Evolutionary conservation across 371 early-diverging fungal genomes (phyloP).

Genomic region (Apophysomyces ossiformis): DNA sequence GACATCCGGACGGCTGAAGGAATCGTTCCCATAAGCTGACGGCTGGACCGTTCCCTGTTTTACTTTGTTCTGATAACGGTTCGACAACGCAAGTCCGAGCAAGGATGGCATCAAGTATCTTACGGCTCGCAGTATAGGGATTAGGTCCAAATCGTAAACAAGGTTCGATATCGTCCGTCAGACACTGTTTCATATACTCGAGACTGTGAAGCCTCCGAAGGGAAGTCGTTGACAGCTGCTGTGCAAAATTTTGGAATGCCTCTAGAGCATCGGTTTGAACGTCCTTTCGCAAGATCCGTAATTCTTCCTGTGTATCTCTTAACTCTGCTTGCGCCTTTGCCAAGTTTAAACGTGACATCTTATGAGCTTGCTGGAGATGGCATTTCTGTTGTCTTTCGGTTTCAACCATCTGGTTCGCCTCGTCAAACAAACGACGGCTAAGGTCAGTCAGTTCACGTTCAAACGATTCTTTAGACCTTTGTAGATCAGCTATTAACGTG

Average conservation of each 20-base stretch:
- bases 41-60: neutral
- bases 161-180: slow-evolving; percentile 73
- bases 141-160: slow-evolving; percentile 73
- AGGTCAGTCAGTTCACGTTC: slow-evolving; percentile 82
- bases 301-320: slow-evolving; percentile 26
- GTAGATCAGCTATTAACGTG: slow-evolving; percentile 67
- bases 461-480: slow-evolving; percentile 62
- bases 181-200: slow-evolving; percentile 32
- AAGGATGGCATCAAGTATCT: slow-evolving; percentile 71
- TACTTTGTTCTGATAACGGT: slow-evolving; percentile 23
- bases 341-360: slow-evolving; percentile 59
- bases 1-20: slow-evolving; percentile 48
- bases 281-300: slow-evolving; percentile 26
- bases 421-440: slow-evolving; percentile 79
- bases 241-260: slow-evolving; percentile 25
- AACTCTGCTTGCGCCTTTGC: slow-evolving; percentile 29
- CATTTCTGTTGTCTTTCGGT: slow-evolving; percentile 65
- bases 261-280: slow-evolving; percentile 17
- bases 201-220: slow-evolving; percentile 19
- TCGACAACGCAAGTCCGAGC: slow-evolving; percentile 58
- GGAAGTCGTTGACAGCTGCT: slow-evolving; percentile 3
- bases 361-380: slow-evolving; percentile 51
- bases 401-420: slow-evolving; percentile 86
- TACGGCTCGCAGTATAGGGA: slow-evolving; percentile 65
- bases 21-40: slow-evolving; percentile 1